Base-by-base conservation (phyloP, 192 early-diverging fungal species). In the Lobulomyces angularis region DNA sequence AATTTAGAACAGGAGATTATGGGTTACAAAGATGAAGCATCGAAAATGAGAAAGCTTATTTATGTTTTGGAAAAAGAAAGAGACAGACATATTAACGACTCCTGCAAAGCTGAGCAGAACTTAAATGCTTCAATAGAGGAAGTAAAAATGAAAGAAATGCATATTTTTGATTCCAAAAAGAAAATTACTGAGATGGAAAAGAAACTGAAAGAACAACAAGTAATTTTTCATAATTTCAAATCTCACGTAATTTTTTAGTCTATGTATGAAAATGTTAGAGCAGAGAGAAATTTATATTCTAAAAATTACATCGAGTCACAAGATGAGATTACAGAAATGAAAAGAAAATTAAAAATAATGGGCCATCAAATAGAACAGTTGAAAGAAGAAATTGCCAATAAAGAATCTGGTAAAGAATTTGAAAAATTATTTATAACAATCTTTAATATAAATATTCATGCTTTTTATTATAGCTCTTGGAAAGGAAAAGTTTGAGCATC, bases 31-130 rank as follows among this genome's bases (percentile, higher is more conserved):
- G 74, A 72, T 24, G 74, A 77, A 46, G 74, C 74, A 0, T 35
- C 63, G 3, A 77, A 77, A 43, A 74, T 71, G 67, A 44, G 74
- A 54, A 77, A 77, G 68, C 46, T 76, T 18, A 76, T 76, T 36
- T 76, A 66, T 39, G 51, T 64, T 1, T 57, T 77, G 12, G 74
- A 77, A 50, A 72, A 69, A 45, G 69, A 72, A 34, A 55, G 69
- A 28, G 70, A 77, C 50, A 39, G 59, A 4, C 46, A 62, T 37
- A 55, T 77, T 24, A 65, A 71, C 27, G 65, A 75, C 41, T 50
- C 53, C 0, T 37, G 51, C 0, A 39, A 50, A 35, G 19, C 62
- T 2, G 26, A 52, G 29, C 43, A 50, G 24, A 46, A 56, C n/a
- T 30, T 67, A 1, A 33, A 26, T 5, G 19, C 40, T 5, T 58